These are phyloP conservation scores for Uronychia setigera DNA, from an alignment of 73 alveolate genomes.

Conservation along the genomic window DNA sequence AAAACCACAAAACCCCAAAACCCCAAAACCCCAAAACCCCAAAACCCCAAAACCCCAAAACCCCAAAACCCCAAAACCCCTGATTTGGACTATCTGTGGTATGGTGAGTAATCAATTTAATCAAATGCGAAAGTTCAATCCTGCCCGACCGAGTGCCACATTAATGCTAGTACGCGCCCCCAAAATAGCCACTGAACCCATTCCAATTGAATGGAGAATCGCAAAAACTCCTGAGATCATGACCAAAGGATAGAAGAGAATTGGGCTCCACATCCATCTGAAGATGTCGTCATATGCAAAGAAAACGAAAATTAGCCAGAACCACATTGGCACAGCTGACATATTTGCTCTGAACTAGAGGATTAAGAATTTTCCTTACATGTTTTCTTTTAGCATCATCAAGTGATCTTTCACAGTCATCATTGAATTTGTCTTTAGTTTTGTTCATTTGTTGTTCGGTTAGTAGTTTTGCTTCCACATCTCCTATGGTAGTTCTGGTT, in stretches of 20 bases:
- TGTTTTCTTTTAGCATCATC: slow-evolving; percentile 85
- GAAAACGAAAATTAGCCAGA: slow-evolving; percentile 74
- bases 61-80: too few relatives aligned
- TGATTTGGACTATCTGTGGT: too few relatives aligned
- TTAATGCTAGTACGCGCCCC: slow-evolving; percentile 15
- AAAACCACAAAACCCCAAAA: too few relatives aligned
- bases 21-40: too few relatives aligned
- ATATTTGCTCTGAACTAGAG: slow-evolving; percentile 41
- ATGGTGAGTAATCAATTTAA: neutral
- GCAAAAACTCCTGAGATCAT: slow-evolving; percentile 20
- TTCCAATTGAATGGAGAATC: slow-evolving; percentile 52
- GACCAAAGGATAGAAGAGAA: slow-evolving; percentile 52
- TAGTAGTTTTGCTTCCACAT: slow-evolving; percentile 49
- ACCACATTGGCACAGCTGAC: slow-evolving; percentile 72
- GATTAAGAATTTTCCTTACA: neutral
- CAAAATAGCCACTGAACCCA: slow-evolving; percentile 29
- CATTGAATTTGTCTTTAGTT: slow-evolving; percentile 71
- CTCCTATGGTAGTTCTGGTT: neutral
- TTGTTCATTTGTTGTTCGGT: slow-evolving; percentile 57
- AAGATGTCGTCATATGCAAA: slow-evolving; percentile 79
- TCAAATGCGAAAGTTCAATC: slow-evolving; percentile 11
- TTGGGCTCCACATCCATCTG: slow-evolving; percentile 63
- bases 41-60: too few relatives aligned
- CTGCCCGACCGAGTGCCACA: slow-evolving; percentile 9
- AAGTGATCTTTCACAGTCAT: slow-evolving; percentile 71